Evolutionary conservation across 306 rosid species (phyloP).

Genomic region (Mucuna pruriens): DNA sequence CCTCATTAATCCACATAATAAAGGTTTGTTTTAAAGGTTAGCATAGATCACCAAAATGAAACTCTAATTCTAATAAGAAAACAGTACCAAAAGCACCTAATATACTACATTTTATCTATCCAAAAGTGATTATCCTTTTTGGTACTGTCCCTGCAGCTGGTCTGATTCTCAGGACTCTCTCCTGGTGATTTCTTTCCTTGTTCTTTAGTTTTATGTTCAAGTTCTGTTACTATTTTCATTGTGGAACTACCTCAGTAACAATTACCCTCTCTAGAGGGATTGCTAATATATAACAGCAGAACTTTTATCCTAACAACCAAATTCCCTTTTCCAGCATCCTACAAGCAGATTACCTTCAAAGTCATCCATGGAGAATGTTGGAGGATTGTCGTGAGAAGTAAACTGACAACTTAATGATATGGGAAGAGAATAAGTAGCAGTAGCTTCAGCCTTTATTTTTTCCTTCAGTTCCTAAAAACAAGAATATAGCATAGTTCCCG

Average conservation of each 20-base stretch:
- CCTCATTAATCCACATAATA: not conserved
- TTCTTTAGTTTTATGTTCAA: not conserved
- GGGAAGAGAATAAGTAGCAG: conserved; percentile 53
- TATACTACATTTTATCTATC: not conserved
- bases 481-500: conserved; percentile 33
- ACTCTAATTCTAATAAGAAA: not conserved
- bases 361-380: conserved; percentile 87
- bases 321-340: conserved; percentile 27
- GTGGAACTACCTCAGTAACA: not conserved
- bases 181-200: not conserved
- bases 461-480: conserved; percentile 72
- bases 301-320: conserved; percentile 2
- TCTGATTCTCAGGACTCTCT: not conserved
- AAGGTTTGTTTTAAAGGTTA: not conserved
- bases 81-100: not conserved
- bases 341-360: conserved; percentile 73
- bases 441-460: conserved; percentile 83
- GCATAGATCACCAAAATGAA: not conserved
- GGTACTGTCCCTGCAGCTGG: not conserved
- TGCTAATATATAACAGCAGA: not conserved
- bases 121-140: not conserved
- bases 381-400: conserved; percentile 50
- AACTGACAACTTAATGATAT: conserved; percentile 46
- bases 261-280: not conserved
- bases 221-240: not conserved